Percentiles rank a stretch among this genome's conserved stretches.
Conservation (phyloP, 129 eudicot species). For the Saposhnikovia divaricata region DNA sequence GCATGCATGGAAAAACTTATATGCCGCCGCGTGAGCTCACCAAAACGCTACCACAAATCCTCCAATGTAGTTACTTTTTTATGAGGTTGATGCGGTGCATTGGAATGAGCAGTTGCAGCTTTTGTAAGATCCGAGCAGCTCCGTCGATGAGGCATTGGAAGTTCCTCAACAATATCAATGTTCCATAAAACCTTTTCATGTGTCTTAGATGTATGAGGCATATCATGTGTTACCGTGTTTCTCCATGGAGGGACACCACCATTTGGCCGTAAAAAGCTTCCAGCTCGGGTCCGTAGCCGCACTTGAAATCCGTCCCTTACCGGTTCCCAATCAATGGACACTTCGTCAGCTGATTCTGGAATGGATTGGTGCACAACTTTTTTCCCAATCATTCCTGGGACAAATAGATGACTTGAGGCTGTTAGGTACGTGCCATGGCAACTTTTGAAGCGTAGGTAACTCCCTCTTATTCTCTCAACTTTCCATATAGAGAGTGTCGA, state of each 20-base stretch:
- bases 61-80: background rate
- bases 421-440: slow-evolving; percentile 57
- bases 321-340: slow-evolving; percentile 54
- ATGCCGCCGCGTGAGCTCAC: background rate
- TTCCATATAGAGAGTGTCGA: slow-evolving; percentile 40
- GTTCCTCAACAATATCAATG: slow-evolving; percentile 43
- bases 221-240: slow-evolving; percentile 54
- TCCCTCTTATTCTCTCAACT: slow-evolving; percentile 33
- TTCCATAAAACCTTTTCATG: slow-evolving; percentile 52
- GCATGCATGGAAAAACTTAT: background rate
- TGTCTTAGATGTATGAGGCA: slow-evolving; percentile 25
- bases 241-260: slow-evolving; percentile 73
- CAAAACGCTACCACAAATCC: background rate
- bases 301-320: slow-evolving; percentile 56
- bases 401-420: slow-evolving; percentile 42
- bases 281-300: slow-evolving; percentile 30
- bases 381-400: slow-evolving; percentile 44
- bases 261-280: slow-evolving; percentile 44
- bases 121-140: background rate
- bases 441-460: slow-evolving; percentile 45
- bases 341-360: slow-evolving; percentile 18
- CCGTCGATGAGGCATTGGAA: slow-evolving; percentile 19
- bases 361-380: slow-evolving; percentile 37
- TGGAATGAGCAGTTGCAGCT: background rate
- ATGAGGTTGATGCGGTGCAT: background rate